Conservation (phyloP, 73 alveolate genomes). For the Tetrahymena malaccensis region DNA sequence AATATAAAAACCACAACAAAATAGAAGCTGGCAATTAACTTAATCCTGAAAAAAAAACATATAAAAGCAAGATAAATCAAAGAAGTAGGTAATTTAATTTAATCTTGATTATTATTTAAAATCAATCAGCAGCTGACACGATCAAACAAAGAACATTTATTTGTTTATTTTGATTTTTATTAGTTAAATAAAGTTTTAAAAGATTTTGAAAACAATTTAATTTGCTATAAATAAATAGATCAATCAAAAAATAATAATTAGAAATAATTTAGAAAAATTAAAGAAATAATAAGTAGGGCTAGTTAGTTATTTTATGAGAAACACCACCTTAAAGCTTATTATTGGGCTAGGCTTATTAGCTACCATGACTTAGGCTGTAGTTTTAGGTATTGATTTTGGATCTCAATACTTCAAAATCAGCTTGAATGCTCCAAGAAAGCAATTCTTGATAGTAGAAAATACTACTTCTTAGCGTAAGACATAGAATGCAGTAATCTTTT, state of each 20-base stretch:
- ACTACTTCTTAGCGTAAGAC: conserved; percentile 80
- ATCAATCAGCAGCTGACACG: neutral
- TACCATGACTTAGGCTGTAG: conserved; percentile 25
- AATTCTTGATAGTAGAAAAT: conserved; percentile 87
- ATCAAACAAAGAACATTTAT: neutral
- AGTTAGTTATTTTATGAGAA: neutral
- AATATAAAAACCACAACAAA: neutral
- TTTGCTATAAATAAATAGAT: neutral
- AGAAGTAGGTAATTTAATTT: neutral
- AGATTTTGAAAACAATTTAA: neutral
- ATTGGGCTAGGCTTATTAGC: neutral
- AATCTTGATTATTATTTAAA: neutral
- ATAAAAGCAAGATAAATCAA: neutral
- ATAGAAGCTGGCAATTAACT: neutral
- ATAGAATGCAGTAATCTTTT: conserved; percentile 43
- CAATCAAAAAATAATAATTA: neutral
- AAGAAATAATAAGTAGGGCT: neutral
- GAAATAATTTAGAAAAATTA: neutral
- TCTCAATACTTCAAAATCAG: conserved; percentile 80
- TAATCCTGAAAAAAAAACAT: neutral
- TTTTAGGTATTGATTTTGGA: conserved; percentile 93
- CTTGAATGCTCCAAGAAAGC: conserved; percentile 89
- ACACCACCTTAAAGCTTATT: neutral
- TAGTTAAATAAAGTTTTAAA: neutral
- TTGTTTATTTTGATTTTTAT: neutral